Conservation (phyloP, 129 eudicot species). For the Heracleum sosnowskyi region DNA sequence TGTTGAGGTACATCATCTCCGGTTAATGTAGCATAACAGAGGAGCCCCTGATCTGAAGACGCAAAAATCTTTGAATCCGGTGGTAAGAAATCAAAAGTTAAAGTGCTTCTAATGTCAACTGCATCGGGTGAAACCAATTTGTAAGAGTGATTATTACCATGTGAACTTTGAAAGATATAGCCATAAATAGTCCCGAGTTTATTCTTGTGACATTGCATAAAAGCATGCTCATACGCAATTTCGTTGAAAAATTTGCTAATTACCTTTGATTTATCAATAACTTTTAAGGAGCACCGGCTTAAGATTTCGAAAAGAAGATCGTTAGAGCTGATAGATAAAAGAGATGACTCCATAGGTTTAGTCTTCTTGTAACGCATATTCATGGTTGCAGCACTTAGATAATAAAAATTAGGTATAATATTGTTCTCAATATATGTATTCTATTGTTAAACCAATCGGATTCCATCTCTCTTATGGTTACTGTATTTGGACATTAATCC, state of each 20-base stretch:
- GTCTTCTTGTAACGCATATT: too few species aligned
- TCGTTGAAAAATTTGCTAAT: neutral
- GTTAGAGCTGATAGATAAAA: neutral
- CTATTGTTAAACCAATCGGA: too few species aligned
- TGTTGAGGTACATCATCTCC: too few species aligned
- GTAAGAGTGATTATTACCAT: rapidly evolving
- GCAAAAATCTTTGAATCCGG: neutral
- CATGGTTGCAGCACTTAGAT: too few species aligned
- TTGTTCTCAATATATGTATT: too few species aligned
- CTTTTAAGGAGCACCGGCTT: neutral
- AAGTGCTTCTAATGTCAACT: neutral
- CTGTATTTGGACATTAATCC: too few species aligned
- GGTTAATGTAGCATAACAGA: neutral
- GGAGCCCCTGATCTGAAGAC: neutral
- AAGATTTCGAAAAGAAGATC: neutral
- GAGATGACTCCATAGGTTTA: neutral
- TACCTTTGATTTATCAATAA: neutral
- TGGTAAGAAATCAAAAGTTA: neutral
- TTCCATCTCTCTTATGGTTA: too few species aligned
- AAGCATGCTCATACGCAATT: neutral
- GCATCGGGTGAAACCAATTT: neutral
- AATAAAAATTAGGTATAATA: too few species aligned
- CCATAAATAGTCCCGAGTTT: neutral
- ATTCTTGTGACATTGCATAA: neutral
- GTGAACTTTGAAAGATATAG: neutral